Evolutionary conservation across 805 yeast species (phyloP), one percentile per base, ranked within the genome.

Genomic region (Ogataea nonfermentans): DNA sequence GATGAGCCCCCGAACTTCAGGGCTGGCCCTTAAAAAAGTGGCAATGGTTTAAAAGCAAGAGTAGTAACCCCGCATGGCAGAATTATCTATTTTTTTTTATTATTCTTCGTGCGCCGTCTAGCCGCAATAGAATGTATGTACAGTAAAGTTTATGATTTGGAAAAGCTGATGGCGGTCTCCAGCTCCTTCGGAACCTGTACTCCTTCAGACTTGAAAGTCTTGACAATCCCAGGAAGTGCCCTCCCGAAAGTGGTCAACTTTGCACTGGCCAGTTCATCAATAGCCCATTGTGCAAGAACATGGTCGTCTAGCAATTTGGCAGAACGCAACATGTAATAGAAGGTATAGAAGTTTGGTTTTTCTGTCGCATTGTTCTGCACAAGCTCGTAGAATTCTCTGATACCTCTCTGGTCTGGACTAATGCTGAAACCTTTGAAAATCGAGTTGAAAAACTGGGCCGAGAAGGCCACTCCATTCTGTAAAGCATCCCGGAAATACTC

Each of bases 301-400:
- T 35, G 38, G 44, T 72, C 66, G 19, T 61, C 57, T 24, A 52
- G 51, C 27, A 55, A 56, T 25, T 54, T 35, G 33, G 67, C 74
- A 48, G 68, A 68, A 30, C 55, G 59, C 37, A 77, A 51, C 48
- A 77, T 52, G 57, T 60, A 75, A 56, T 64, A 75, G 56, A 54
- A 77, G 5, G 81, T 74, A 62, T 52, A 77, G 42, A 61, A 54
- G 52, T 77, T 77, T n/a, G 81, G 78, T 29, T 52, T 55, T 2
- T 46, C 40, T 9, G 42, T 46, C 40, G 30, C 49, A 17, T 49
- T 43, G 32, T 49, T 41, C 44, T 63, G 57, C 41, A 73, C 55
- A n/a, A 52, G 51, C 9, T 57, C 46, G 49, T 67, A 68, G 47
- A 71, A 74, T 23, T 63, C 40, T 35, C 65, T 53, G 2, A 79